These are phyloP conservation scores for Eremothecium cymbalariae DNA, from an alignment of 1,139 yeast genomes.

Conservation along the genomic window DNA sequence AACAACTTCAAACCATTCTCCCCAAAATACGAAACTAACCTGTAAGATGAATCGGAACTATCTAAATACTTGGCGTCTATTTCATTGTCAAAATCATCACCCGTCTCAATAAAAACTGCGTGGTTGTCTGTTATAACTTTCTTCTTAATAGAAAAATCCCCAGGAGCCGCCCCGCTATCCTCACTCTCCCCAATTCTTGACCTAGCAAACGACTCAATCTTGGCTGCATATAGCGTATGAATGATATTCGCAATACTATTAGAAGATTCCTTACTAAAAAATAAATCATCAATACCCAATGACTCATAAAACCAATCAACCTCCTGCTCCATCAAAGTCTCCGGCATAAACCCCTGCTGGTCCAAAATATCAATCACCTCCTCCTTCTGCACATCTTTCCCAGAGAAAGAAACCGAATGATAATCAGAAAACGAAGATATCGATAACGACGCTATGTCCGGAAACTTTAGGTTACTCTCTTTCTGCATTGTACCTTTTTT, in stretches of 20 bases:
- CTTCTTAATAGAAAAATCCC: constrained; percentile 21
- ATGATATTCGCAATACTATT: constrained; percentile 71
- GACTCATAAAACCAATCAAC: constrained; percentile 83
- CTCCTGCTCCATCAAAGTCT: constrained; percentile 73
- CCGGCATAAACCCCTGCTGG: constrained; percentile 83
- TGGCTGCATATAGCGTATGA: constrained; percentile 85
- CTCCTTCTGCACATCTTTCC: constrained; percentile 74
- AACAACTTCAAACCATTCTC: constrained; percentile 65
- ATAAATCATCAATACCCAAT: constrained; percentile 86
- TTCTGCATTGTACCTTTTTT: not conserved
- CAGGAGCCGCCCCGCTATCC: constrained; percentile 8
- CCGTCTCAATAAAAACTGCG: constrained; percentile 83
- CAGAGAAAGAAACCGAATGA: constrained; percentile 65
- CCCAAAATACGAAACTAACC: constrained; percentile 82
- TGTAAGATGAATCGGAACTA: constrained; percentile 41
- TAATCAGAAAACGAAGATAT: constrained; percentile 50
- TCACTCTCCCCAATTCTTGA: constrained; percentile 30
- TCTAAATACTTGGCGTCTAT: constrained; percentile 77
- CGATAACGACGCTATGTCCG: constrained; percentile 35
- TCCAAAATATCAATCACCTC: constrained; percentile 77
- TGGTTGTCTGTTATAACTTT: constrained; percentile 53
- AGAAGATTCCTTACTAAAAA: constrained; percentile 79
- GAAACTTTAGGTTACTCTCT: constrained; percentile 13
- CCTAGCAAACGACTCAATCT: constrained; percentile 75
- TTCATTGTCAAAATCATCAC: constrained; percentile 43